phyloP scores from a whole-genome alignment of 345 rosid genomes.

The Pistacia vera region DNA sequence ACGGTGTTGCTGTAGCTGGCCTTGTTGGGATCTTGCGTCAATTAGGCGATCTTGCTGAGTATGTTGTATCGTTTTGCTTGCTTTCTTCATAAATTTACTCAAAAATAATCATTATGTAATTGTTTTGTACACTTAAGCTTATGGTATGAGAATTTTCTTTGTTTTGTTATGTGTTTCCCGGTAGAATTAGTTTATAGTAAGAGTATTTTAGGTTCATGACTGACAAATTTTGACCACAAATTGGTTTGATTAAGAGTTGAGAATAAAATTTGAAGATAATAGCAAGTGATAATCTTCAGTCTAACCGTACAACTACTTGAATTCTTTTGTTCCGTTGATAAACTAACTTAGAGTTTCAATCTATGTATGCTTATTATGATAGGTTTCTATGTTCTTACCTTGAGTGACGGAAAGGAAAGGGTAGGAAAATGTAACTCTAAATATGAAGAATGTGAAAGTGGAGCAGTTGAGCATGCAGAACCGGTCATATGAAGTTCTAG shows the following conservation, averaged over 20 bases:
- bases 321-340: not conserved
- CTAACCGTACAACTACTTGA: not conserved
- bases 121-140: not conserved
- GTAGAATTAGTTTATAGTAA: too few relatives aligned
- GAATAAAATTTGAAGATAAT: not conserved
- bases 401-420: not conserved
- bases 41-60: constrained; percentile 98
- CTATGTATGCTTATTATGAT: not conserved
- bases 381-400: not conserved
- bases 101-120: not conserved
- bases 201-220: not conserved
- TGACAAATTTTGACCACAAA: not conserved
- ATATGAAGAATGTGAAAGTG: not conserved
- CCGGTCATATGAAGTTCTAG: not conserved
- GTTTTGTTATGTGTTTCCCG: too few relatives aligned
- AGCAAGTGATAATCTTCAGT: not conserved
- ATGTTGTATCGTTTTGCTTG: constrained; percentile 24
- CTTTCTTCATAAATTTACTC: not conserved
- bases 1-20: constrained; percentile 78
- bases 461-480: not conserved
- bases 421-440: not conserved
- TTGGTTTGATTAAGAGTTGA: not conserved
- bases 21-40: constrained; percentile 97
- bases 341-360: not conserved
- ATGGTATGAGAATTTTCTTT: not conserved